A percentile compares a stretch with the other conserved stretches of the same genome.
Conservation (phyloP, 1,139 yeast genomes). For the Candida sanyaensis region DNA sequence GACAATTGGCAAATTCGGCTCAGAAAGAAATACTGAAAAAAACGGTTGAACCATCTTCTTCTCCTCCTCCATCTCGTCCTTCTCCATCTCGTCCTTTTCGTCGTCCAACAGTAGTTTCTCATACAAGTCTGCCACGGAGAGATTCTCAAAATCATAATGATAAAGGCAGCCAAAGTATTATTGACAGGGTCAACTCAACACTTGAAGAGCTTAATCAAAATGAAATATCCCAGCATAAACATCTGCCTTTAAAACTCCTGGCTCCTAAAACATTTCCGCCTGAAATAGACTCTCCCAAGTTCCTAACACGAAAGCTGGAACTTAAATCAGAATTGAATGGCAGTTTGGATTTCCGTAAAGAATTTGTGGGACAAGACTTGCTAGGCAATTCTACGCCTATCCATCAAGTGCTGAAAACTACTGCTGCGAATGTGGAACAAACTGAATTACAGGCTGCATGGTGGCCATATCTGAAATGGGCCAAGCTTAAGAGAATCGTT, state of each 20-base stretch:
- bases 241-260: not conserved
- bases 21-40: not conserved
- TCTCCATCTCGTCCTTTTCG: not conserved
- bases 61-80: too few relatives aligned
- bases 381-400: constrained; percentile 1
- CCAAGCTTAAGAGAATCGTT: constrained; percentile 23
- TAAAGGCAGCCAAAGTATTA: constrained; percentile 9
- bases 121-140: not conserved
- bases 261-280: not conserved
- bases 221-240: not conserved
- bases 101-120: not conserved
- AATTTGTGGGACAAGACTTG: not conserved
- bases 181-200: constrained; percentile 15
- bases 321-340: not conserved
- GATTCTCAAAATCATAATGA: not conserved
- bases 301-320: not conserved
- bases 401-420: not conserved
- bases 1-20: not conserved
- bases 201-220: constrained; percentile 9
- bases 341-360: not conserved
- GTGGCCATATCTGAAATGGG: constrained; percentile 29
- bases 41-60: not conserved
- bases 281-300: not conserved
- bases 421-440: not conserved
- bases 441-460: constrained; percentile 5